Base-by-base conservation (phyloP, 2,329 filamentous ascomycete genomes). In the Calonectria hawksworthii region DNA sequence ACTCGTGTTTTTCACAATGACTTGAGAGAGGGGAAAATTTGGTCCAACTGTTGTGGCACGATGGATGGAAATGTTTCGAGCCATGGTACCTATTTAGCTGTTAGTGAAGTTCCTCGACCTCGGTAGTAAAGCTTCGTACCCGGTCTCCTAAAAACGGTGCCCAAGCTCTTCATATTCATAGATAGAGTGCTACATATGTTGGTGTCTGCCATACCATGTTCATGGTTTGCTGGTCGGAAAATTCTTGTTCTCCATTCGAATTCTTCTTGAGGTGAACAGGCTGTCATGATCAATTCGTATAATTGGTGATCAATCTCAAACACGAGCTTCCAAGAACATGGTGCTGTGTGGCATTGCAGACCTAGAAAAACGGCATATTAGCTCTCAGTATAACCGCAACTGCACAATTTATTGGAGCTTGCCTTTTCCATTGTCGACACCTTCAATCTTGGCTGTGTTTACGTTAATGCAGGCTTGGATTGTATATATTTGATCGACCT, bases 271-370 rank as follows among this genome's bases (percentile, higher is more conserved):
- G 92, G 88, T 1, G 94, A 96, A 80, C 96, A 98, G 44, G 96
- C 96, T 77, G 94, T 98, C 86, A 98, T 89, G 51, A 98, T 92
- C 21, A 98, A 86, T 84, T 99, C 96, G 82, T 95, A 96, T 68
- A 96, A 88, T 74, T 94, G 92, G 77, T 94, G 91, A 72, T 94
- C 90, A 77, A 92, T 91, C 82, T 97, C 93, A 81, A 99, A 98
- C 3, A 95, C 89, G 14, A 98, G 81, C 83, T 99, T 99, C 96
- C 96, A 99, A 1, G 96, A 97, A 83, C 95, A 95, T 0, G 94
- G 93, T 0, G 95, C 94, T 4, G 94, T 95, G 76, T 97, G 93
- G 81, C 96, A 98, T 87, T 96, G 95, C 10, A 99, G 83, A 0
- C 95, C 96, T 98, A 75, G 14, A 26, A n/a, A 70, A 11, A 16